Conservation (phyloP, 2,329 filamentous ascomycete species). For the Chrysosporium queenslandicum region DNA sequence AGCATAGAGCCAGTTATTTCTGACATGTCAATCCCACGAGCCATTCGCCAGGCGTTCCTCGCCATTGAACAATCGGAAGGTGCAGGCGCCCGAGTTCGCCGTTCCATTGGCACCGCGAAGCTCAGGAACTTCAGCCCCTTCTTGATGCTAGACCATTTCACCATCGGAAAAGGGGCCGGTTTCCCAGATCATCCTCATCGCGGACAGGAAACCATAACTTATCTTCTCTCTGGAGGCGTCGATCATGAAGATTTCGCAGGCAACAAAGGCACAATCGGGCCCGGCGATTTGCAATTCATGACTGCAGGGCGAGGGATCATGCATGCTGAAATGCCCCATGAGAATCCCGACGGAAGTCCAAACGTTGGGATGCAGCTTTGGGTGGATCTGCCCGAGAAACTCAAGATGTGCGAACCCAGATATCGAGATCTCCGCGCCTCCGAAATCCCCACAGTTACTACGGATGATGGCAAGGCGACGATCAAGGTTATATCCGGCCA, state of each 20-base stretch:
- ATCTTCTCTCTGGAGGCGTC: slow-evolving; percentile 72
- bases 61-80: slow-evolving; percentile 82
- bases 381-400: slow-evolving; percentile 68
- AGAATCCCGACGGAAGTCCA: slow-evolving; percentile 61
- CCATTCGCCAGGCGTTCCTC: slow-evolving; percentile 72
- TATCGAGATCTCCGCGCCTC: slow-evolving; percentile 72
- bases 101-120: slow-evolving; percentile 74
- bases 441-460: slow-evolving; percentile 68
- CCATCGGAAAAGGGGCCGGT: slow-evolving; percentile 65
- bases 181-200: slow-evolving; percentile 81
- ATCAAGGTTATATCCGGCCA: slow-evolving; percentile 88
- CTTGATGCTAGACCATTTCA: slow-evolving; percentile 93
- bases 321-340: slow-evolving; percentile 87
- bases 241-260: slow-evolving; percentile 91
- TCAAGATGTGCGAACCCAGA: slow-evolving; percentile 83
- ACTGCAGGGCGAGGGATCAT: slow-evolving; percentile 85
- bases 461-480: slow-evolving; percentile 61
- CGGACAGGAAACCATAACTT: slow-evolving; percentile 84
- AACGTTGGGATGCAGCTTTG: slow-evolving; percentile 90
- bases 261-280: slow-evolving; percentile 68
- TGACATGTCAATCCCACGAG: slow-evolving; percentile 59
- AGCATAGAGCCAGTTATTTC: background rate
- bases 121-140: slow-evolving; percentile 85
- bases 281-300: slow-evolving; percentile 97
- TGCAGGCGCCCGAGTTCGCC: slow-evolving; percentile 73